These are phyloP conservation scores for Theileria parva DNA, from an alignment of 169 alveolate genomes.

Conservation along the genomic window DNA sequence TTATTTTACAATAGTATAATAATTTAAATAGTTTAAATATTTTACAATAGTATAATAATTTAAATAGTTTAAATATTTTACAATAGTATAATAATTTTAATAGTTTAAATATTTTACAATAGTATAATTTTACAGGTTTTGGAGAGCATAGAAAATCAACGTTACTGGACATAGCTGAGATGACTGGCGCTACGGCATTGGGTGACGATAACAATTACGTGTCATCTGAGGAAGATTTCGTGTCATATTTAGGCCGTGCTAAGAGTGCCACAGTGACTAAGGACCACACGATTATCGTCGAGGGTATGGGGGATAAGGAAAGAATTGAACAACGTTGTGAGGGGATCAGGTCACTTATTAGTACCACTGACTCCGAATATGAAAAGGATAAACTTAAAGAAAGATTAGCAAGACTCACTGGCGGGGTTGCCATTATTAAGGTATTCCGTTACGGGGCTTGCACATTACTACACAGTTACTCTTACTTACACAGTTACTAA, in stretches of 20 bases:
- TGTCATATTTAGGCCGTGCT: conserved; percentile 88
- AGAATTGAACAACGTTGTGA: conserved; percentile 89
- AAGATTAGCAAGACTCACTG: conserved; percentile 96
- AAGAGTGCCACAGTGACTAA: conserved; percentile 94
- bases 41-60: no score
- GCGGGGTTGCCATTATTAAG: conserved; percentile 97
- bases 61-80: not conserved
- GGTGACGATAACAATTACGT: conserved; percentile 89
- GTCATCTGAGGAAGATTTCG: conserved; percentile 77
- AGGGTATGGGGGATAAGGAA: conserved; percentile 93
- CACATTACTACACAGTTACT: no score
- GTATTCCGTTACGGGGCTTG: conserved; percentile 5
- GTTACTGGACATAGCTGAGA: conserved; percentile 93
- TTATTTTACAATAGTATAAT: no score
- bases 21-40: not conserved
- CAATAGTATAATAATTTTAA: not conserved
- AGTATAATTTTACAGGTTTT: conserved; percentile 77
- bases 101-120: not conserved
- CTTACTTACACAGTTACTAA: not conserved
- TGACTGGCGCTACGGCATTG: conserved; percentile 93
- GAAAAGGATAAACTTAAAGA: conserved; percentile 95
- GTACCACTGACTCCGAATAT: conserved; percentile 87
- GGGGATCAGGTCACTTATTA: conserved; percentile 88
- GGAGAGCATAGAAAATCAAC: conserved; percentile 97
- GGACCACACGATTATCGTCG: conserved; percentile 96